phyloP scores from a whole-genome alignment of 2,329 filamentous ascomycete species.

The Claviceps paspali region DNA sequence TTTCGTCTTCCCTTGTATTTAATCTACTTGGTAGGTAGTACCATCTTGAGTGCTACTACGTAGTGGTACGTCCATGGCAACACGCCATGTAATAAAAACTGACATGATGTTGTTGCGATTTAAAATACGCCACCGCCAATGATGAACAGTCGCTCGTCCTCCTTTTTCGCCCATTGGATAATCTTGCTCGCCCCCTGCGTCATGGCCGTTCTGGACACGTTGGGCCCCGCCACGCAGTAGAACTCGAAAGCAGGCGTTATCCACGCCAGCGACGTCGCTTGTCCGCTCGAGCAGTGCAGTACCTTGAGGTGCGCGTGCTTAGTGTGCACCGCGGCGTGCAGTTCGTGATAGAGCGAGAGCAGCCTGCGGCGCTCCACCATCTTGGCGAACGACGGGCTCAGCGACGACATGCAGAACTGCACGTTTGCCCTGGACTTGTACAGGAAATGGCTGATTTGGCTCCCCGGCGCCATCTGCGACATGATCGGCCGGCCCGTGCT shows the following conservation, averaged over 20 bases:
- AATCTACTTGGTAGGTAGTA: too few species aligned
- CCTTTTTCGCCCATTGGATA: constrained; percentile 77
- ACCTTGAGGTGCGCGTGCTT: constrained; percentile 78
- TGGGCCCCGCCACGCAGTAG: constrained; percentile 82
- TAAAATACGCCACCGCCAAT: constrained; percentile 86
- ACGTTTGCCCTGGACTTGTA: constrained; percentile 94
- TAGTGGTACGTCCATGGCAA: too few species aligned
- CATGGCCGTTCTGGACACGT: constrained; percentile 46
- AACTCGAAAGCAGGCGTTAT: constrained; percentile 83
- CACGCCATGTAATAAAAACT: too few species aligned
- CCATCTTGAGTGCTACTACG: too few species aligned
- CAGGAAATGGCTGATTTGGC: constrained; percentile 75
- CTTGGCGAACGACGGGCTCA: constrained; percentile 48
- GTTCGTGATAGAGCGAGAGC: constrained; percentile 68
- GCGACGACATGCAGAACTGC: constrained; percentile 84
- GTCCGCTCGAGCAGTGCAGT: constrained; percentile 60
- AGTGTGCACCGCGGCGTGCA: constrained; percentile 74
- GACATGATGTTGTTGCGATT: too few species aligned
- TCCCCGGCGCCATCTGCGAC: constrained; percentile 64
- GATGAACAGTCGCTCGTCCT: constrained; percentile 91
- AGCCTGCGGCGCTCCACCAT: constrained; percentile 52
- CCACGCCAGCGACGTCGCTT: constrained; percentile 75
- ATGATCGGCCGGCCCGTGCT: constrained; percentile 54
- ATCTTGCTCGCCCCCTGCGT: constrained; percentile 80
- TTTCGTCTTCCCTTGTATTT: too few species aligned